phyloP scores from a whole-genome alignment of 2,329 filamentous ascomycete genomes.

The Neodidymelliopsis sp. region DNA sequence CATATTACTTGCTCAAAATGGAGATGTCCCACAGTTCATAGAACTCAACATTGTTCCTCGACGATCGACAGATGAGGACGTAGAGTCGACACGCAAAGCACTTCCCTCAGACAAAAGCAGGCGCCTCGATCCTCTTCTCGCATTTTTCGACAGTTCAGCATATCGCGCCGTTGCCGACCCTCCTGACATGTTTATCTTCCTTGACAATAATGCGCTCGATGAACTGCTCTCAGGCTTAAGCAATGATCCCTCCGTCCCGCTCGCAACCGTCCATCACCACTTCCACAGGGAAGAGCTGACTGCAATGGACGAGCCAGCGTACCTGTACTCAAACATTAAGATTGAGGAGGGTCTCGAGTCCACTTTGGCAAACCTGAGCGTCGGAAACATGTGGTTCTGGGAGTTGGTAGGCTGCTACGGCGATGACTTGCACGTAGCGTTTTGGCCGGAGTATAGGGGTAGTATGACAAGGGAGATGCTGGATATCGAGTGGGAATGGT shows the following conservation, averaged over 20 bases:
- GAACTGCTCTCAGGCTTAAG: neutral
- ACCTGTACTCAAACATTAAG: no score
- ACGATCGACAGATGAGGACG: no score
- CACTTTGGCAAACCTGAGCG: neutral
- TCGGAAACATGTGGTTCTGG: slow-evolving; percentile 5
- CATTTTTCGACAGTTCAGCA: neutral
- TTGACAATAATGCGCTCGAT: slow-evolving; percentile 2
- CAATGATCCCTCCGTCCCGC: no score
- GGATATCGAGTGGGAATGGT: slow-evolving; percentile 1
- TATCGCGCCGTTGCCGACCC: slow-evolving; percentile 3
- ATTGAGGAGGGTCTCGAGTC: neutral
- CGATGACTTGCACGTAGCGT: neutral
- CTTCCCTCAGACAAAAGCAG: neutral
- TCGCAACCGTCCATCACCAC: no score
- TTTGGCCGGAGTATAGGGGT: slow-evolving; percentile 3
- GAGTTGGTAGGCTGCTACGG: neutral
- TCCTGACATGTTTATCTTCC: neutral
- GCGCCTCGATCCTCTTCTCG: neutral
- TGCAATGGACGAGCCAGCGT: no score
- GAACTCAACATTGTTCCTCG: no score
- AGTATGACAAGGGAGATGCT: slow-evolving; percentile 3
- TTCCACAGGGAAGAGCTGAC: no score
- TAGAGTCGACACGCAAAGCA: no score
- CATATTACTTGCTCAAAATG: no score
- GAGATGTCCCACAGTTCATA: no score